A percentile compares a stretch with the other conserved stretches of the same genome.
Conservation (phyloP, 2,329 filamentous ascomycete species). For the Fusarium annulatum region DNA sequence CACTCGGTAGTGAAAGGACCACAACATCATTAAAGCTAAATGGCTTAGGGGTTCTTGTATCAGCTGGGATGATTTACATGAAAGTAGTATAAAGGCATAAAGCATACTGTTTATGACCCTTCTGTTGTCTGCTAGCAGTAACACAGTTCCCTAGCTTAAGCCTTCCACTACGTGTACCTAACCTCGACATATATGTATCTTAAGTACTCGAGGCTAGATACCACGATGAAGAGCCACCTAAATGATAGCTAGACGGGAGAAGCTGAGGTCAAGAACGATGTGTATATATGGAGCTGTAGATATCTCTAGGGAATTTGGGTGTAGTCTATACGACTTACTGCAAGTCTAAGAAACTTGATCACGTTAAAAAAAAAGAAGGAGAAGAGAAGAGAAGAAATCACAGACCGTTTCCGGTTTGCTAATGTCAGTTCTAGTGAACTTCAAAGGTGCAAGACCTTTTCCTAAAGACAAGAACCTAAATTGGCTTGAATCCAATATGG, state of each 20-base stretch:
- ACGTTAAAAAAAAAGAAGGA: not conserved
- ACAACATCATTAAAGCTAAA: constrained; percentile 66
- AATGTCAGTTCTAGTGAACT: constrained; percentile 10
- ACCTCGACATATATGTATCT: constrained; percentile 72
- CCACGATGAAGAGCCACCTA: constrained; percentile 23
- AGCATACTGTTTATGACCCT: constrained; percentile 37
- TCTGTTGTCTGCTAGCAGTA: constrained; percentile 27
- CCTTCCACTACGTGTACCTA: constrained; percentile 66
- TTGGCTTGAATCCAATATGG: not conserved
- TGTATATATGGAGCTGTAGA: not conserved
- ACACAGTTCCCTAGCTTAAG: constrained; percentile 48
- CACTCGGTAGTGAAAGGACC: constrained; percentile 71
- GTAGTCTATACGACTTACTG: not conserved
- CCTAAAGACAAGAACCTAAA: not conserved
- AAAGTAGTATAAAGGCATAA: constrained; percentile 26
- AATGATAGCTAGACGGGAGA: not conserved
- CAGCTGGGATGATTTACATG: constrained; percentile 17
- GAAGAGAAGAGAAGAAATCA: not conserved
- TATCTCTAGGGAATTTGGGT: not conserved
- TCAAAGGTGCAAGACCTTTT: constrained; percentile 3
- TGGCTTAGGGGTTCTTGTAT: constrained; percentile 26
- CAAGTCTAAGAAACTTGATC: constrained; percentile 10
- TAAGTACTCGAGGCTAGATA: constrained; percentile 76
- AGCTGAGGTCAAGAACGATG: not conserved
- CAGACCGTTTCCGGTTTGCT: constrained; percentile 13